These are phyloP conservation scores for Zarea fungicola DNA, from an alignment of 2,329 filamentous ascomycete genomes.

Conservation along the genomic window DNA sequence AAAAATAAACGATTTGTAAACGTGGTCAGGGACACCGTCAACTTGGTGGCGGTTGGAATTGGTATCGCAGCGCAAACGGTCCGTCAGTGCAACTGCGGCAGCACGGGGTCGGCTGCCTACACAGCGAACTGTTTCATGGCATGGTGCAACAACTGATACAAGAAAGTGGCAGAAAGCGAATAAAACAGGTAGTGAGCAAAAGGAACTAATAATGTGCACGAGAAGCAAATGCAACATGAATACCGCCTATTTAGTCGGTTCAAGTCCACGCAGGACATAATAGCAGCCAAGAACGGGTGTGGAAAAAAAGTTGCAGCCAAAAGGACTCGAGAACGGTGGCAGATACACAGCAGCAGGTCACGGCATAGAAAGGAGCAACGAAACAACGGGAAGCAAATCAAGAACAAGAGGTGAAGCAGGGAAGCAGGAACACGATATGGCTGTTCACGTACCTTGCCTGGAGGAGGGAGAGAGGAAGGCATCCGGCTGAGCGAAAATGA, in stretches of 20 bases:
- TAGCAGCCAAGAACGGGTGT: neutral
- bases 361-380: neutral
- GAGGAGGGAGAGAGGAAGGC: constrained; percentile 7
- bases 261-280: neutral
- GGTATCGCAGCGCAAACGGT: neutral
- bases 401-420: neutral
- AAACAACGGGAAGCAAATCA: neutral
- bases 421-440: neutral
- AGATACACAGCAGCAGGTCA: constrained; percentile 3
- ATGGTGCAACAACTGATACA: constrained; percentile 7
- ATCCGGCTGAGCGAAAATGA: constrained; percentile 7
- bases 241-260: neutral
- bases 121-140: constrained; percentile 4
- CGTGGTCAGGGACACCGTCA: neutral
- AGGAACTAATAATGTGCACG: neutral
- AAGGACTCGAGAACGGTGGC: constrained; percentile 1
- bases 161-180: neutral
- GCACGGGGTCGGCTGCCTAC: constrained; percentile 6
- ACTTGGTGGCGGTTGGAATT: neutral
- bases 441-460: constrained; percentile 12
- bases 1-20: neutral
- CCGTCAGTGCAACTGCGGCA: neutral
- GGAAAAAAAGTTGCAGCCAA: neutral
- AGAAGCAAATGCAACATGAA: neutral
- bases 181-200: neutral